Percentiles rank a stretch among this genome's conserved stretches.
phyloP scores from a whole-genome alignment of 306 rosid species.

The Dalbergia oliveri region DNA sequence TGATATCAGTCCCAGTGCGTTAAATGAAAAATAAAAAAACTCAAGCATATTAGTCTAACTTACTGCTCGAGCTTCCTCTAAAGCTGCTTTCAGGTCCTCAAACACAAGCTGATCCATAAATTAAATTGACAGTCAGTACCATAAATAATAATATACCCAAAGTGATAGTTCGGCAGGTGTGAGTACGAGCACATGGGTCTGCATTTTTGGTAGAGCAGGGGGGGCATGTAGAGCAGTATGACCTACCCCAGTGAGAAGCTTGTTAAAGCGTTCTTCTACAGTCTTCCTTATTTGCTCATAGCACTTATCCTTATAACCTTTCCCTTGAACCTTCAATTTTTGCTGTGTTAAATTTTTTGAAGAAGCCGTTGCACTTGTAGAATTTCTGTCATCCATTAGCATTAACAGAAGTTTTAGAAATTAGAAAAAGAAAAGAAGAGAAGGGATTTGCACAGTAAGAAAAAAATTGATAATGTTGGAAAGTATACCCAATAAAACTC shows the following conservation, averaged over 20 bases:
- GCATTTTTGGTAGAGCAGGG: slow-evolving; percentile 13
- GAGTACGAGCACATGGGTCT: slow-evolving; percentile 6
- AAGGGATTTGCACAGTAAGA: not conserved
- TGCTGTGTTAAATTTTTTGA: slow-evolving; percentile 77
- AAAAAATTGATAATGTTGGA: slow-evolving; percentile 21
- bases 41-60: slow-evolving; percentile 31
- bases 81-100: slow-evolving; percentile 91
- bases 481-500: slow-evolving; percentile 16
- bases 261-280: slow-evolving; percentile 86
- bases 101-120: slow-evolving; percentile 77
- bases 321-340: slow-evolving; percentile 82
- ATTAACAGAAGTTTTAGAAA: slow-evolving; percentile 41
- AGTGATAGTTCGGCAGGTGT: slow-evolving; percentile 17
- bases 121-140: slow-evolving; percentile 49
- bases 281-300: slow-evolving; percentile 94
- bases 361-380: slow-evolving; percentile 63
- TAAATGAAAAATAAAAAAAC: slow-evolving; percentile 28
- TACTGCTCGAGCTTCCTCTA: slow-evolving; percentile 94
- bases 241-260: slow-evolving; percentile 84
- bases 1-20: not conserved
- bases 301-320: slow-evolving; percentile 94
- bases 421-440: not conserved
- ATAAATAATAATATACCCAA: not conserved
- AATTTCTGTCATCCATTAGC: slow-evolving; percentile 61
- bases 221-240: slow-evolving; percentile 1